Percentiles rank a stretch among this genome's conserved stretches.
These are phyloP conservation scores for Albatrellus ellisii DNA, from an alignment of 768 basidiomycete genomes.

Conservation along the genomic window DNA sequence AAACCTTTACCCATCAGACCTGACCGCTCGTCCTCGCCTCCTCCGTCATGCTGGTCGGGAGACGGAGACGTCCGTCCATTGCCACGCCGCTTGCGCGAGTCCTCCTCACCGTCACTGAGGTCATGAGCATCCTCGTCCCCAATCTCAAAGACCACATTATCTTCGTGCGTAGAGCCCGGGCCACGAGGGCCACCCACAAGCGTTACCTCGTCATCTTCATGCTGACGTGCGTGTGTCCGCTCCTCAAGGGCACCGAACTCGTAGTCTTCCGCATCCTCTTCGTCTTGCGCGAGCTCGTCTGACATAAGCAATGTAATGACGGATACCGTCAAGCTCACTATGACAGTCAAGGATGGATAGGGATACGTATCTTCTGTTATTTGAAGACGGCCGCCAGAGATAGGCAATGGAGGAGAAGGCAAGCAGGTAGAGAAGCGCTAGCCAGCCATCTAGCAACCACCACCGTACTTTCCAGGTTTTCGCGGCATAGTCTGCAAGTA, in stretches of 20 bases:
- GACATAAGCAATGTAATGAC: slow-evolving; percentile 80
- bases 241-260: slow-evolving; percentile 66
- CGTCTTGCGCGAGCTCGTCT: slow-evolving; percentile 91
- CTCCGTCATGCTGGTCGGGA: slow-evolving; percentile 27
- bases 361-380: slow-evolving; percentile 72
- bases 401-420: slow-evolving; percentile 75
- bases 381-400: slow-evolving; percentile 87
- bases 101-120: slow-evolving; percentile 48
- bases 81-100: slow-evolving; percentile 26
- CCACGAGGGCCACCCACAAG: slow-evolving; percentile 50
- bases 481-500: slow-evolving; percentile 67
- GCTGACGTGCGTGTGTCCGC: slow-evolving; percentile 31
- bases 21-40: slow-evolving; percentile 43
- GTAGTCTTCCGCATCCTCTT: slow-evolving; percentile 88
- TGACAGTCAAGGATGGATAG: background rate
- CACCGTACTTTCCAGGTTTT: slow-evolving; percentile 84
- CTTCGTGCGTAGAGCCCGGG: slow-evolving; percentile 38
- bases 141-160: slow-evolving; percentile 81
- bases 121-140: slow-evolving; percentile 65
- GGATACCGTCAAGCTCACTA: slow-evolving; percentile 15
- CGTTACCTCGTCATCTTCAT: slow-evolving; percentile 55
- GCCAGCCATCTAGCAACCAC: slow-evolving; percentile 95
- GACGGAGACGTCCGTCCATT: slow-evolving; percentile 34
- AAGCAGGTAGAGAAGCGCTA: slow-evolving; percentile 75
- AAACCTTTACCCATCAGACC: slow-evolving; percentile 40